These are phyloP conservation scores for Neopestalotiopsis rosae DNA, from an alignment of 2,329 filamentous ascomycete species.

Conservation along the genomic window DNA sequence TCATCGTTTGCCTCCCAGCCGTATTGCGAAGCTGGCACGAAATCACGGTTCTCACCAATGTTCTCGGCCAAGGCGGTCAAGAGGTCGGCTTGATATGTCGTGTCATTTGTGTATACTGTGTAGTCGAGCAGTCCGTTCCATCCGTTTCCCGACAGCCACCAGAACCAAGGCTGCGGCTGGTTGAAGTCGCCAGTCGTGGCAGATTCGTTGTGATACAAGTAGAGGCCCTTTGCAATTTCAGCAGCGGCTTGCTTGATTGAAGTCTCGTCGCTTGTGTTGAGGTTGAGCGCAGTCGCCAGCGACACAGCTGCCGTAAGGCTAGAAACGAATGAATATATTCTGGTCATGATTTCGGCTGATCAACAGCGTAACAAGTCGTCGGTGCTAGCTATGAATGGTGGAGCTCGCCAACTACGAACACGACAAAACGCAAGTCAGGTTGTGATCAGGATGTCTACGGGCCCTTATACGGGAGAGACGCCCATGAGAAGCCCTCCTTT, in stretches of 20 bases:
- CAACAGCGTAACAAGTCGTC: neutral
- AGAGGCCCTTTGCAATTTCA: slow-evolving; percentile 35
- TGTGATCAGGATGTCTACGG: neutral
- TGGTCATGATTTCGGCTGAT: neutral
- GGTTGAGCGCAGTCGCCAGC: slow-evolving; percentile 18
- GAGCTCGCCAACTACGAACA: neutral
- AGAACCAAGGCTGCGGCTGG: slow-evolving; percentile 39
- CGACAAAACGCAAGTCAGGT: neutral
- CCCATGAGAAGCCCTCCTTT: neutral
- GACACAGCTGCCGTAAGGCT: neutral
- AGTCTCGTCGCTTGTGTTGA: slow-evolving; percentile 27
- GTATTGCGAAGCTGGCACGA: slow-evolving; percentile 27
- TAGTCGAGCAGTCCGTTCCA: slow-evolving; percentile 36
- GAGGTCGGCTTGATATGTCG: slow-evolving; percentile 30
- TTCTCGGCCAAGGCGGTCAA: slow-evolving; percentile 28
- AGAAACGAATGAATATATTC: neutral
- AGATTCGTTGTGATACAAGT: slow-evolving; percentile 33
- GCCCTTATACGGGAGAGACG: neutral
- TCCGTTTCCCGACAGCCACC: slow-evolving; percentile 40
- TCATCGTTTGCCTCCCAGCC: slow-evolving; percentile 49
- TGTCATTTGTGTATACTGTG: slow-evolving; percentile 31
- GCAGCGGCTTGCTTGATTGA: slow-evolving; percentile 33
- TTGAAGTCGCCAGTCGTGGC: slow-evolving; percentile 38
- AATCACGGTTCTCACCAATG: slow-evolving; percentile 31
- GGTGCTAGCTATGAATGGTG: neutral